phyloP scores from a whole-genome alignment of 1,284 basidiomycete species.

The Peniophora sp. region DNA sequence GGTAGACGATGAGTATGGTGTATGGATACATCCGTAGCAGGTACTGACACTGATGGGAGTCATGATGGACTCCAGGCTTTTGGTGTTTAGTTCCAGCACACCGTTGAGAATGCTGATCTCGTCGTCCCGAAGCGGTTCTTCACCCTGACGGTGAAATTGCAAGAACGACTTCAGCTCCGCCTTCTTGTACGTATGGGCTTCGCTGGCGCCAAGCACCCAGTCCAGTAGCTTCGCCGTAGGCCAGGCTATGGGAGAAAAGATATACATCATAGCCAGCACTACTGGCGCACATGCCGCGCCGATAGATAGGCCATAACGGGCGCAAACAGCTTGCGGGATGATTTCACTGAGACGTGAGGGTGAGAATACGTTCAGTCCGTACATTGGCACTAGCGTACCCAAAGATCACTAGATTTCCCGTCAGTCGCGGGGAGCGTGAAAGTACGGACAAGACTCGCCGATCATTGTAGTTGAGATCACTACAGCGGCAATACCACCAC shows the following conservation, averaged over 20 bases:
- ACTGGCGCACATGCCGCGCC: slow-evolving; percentile 84
- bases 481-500: slow-evolving; percentile 81
- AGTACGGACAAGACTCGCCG: slow-evolving; percentile 36
- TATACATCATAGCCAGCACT: slow-evolving; percentile 74
- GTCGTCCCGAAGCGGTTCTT: slow-evolving; percentile 84
- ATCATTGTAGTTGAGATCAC: slow-evolving; percentile 80
- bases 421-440: no score
- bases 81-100: slow-evolving; percentile 79
- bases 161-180: slow-evolving; percentile 91
- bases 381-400: slow-evolving; percentile 44
- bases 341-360: slow-evolving; percentile 28
- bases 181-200: slow-evolving; percentile 81
- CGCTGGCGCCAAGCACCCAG: slow-evolving; percentile 63
- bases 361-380: neutral
- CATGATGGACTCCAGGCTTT: slow-evolving; percentile 82
- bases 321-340: slow-evolving; percentile 84
- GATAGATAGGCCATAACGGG: slow-evolving; percentile 84
- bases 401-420: slow-evolving; percentile 54
- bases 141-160: slow-evolving; percentile 81
- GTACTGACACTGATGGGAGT: slow-evolving; percentile 64
- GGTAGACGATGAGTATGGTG: slow-evolving; percentile 14
- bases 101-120: slow-evolving; percentile 87
- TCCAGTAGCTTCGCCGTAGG: slow-evolving; percentile 87
- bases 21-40: no score
- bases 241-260: slow-evolving; percentile 78